These are phyloP conservation scores for Zelopaecilomyces penicillatus DNA, from an alignment of 2,329 filamentous ascomycete genomes.

Conservation along the genomic window DNA sequence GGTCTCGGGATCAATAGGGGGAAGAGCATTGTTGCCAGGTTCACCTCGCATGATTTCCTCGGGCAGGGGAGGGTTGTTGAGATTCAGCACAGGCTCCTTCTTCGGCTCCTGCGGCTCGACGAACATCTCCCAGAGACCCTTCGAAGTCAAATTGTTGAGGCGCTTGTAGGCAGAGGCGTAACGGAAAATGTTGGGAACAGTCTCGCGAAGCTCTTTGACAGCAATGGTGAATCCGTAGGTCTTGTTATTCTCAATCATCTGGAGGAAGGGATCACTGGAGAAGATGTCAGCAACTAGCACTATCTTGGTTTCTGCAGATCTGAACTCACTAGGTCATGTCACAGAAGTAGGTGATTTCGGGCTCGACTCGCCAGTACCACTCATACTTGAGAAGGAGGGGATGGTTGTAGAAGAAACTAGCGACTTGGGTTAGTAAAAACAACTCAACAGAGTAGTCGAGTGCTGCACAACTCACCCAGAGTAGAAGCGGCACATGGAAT, in stretches of 20 bases:
- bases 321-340: slow-evolving; percentile 84
- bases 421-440: background rate
- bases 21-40: slow-evolving; percentile 59
- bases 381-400: slow-evolving; percentile 92
- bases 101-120: slow-evolving; percentile 64
- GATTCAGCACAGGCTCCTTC: slow-evolving; percentile 52
- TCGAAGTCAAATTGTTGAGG: slow-evolving; percentile 77
- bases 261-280: slow-evolving; percentile 78
- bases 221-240: slow-evolving; percentile 99
- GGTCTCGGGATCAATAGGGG: slow-evolving; percentile 77
- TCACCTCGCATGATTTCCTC: slow-evolving; percentile 76
- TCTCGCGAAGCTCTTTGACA: slow-evolving; percentile 95
- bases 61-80: slow-evolving; percentile 59
- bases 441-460: slow-evolving; percentile 13
- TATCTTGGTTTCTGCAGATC: background rate
- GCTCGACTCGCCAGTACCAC: slow-evolving; percentile 99
- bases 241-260: slow-evolving; percentile 92
- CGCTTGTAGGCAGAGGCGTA: slow-evolving; percentile 98
- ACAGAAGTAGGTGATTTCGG: slow-evolving; percentile 99
- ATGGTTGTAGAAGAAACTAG: slow-evolving; percentile 92
- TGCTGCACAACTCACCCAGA: slow-evolving; percentile 60
- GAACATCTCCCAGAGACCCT: slow-evolving; percentile 99
- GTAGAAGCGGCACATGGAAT: slow-evolving; percentile 99
- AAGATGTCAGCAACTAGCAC: slow-evolving; percentile 9
- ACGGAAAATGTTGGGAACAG: slow-evolving; percentile 95